A percentile compares a stretch with the other conserved stretches of the same genome.
Conservation (phyloP, 2,329 filamentous ascomycete species). For the Aspergillus niger region DNA sequence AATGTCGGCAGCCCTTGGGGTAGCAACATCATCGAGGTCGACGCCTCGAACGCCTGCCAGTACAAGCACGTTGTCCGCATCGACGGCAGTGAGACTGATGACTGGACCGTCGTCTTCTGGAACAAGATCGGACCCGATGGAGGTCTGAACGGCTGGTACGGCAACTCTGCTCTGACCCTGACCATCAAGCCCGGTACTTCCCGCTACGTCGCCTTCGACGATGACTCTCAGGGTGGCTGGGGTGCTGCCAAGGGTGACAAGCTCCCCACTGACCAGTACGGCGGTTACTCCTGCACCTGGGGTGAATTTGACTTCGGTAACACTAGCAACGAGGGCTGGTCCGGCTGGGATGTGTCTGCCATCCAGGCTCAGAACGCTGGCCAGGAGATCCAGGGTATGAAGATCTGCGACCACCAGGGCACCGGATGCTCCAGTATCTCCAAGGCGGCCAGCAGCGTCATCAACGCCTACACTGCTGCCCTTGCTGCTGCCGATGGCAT, state of each 20-base stretch:
- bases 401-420: conserved; percentile 35
- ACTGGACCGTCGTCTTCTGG: conserved; percentile 44
- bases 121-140: conserved; percentile 41
- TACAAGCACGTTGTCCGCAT: conserved; percentile 43
- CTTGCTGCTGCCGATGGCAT: conserved; percentile 32
- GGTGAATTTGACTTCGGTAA: conserved; percentile 44
- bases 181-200: conserved; percentile 31
- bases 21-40: conserved; percentile 44
- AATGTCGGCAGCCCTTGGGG: conserved; percentile 43
- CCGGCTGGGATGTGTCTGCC: conserved; percentile 45
- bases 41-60: conserved; percentile 31
- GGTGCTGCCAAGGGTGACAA: conserved; percentile 31
- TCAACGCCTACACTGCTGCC: conserved; percentile 37
- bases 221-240: conserved; percentile 41
- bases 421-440: conserved; percentile 36
- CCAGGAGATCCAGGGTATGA: conserved; percentile 39
- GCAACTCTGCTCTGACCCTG: conserved; percentile 37
- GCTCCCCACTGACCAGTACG: conserved; percentile 31
- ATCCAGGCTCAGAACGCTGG: conserved; percentile 37
- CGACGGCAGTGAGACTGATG: conserved; percentile 33
- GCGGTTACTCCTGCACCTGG: conserved; percentile 43
- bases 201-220: conserved; percentile 43
- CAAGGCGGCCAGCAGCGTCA: conserved; percentile 21
- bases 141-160: conserved; percentile 37
- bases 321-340: conserved; percentile 34